phyloP scores from a whole-genome alignment of 1,139 yeast genomes.

The Scheffersomyces illinoinensis region DNA sequence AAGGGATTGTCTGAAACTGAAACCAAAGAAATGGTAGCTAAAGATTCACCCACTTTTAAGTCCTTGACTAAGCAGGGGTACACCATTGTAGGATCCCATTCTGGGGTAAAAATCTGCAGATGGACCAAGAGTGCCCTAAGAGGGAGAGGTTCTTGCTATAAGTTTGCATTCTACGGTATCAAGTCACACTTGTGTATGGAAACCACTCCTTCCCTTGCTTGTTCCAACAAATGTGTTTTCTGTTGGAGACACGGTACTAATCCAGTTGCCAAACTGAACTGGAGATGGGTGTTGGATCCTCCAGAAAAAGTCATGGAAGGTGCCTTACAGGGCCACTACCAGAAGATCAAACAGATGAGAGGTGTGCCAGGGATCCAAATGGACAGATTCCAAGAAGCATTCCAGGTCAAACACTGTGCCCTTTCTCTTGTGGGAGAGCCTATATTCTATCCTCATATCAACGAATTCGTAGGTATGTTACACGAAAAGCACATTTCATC shows the following conservation, averaged over 20 bases:
- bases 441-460: conserved; percentile 87
- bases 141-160: conserved; percentile 93
- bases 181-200: conserved; percentile 93
- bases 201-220: conserved; percentile 89
- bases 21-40: conserved; percentile 84
- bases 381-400: conserved; percentile 88
- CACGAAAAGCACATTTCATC: conserved; percentile 80
- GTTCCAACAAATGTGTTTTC: conserved; percentile 93
- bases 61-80: conserved; percentile 92
- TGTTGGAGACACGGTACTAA: conserved; percentile 98
- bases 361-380: conserved; percentile 95
- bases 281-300: conserved; percentile 95
- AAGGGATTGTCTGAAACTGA: conserved; percentile 23
- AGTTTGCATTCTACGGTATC: conserved; percentile 89
- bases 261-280: conserved; percentile 87
- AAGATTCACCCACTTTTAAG: conserved; percentile 85
- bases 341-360: conserved; percentile 89
- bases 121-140: conserved; percentile 96
- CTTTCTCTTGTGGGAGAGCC: conserved; percentile 93
- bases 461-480: conserved; percentile 76
- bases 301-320: conserved; percentile 85
- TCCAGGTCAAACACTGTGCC: conserved; percentile 87
- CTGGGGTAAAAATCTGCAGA: conserved; percentile 93
- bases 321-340: conserved; percentile 85
- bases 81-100: conserved; percentile 89